Evolutionary conservation across 331 rosid species (phyloP).

Genomic region (Ulmus americana): DNA sequence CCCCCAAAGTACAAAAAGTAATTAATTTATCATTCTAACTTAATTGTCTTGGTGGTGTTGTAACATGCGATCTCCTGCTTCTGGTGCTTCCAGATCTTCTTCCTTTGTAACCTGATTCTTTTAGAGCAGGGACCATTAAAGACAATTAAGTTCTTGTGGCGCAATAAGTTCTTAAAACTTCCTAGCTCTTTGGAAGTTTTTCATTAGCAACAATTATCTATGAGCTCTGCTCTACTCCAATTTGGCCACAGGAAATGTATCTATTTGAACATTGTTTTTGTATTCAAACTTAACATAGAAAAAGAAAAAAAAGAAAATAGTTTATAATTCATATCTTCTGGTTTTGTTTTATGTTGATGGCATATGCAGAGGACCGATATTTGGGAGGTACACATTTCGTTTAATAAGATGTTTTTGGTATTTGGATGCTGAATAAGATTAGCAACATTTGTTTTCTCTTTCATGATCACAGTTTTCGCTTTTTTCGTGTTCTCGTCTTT

Average conservation of each 20-base stretch:
- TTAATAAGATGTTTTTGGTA: too few species aligned
- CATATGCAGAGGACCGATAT: too few species aligned
- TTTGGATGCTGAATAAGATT: too few species aligned
- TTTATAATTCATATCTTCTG: conserved; percentile 1
- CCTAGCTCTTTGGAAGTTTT: conserved; percentile 20
- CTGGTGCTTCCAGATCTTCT: conserved; percentile 47
- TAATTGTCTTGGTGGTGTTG: conserved; percentile 20
- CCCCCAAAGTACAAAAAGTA: conserved; percentile 19
- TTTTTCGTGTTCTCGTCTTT: too few species aligned
- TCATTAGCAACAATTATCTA: conserved; percentile 9
- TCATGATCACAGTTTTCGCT: too few species aligned
- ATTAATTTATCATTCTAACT: conserved; percentile 18
- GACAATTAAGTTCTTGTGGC: conserved; percentile 23
- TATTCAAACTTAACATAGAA: conserved; percentile 20
- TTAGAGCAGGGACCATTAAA: conserved; percentile 28
- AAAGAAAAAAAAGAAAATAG: conserved; percentile 6
- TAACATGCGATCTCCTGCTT: conserved; percentile 19
- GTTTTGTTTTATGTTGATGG: background rate
- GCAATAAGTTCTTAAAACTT: conserved; percentile 20
- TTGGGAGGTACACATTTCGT: too few species aligned
- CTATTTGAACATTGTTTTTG: conserved; percentile 27
- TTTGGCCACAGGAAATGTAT: conserved; percentile 28
- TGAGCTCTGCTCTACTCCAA: conserved; percentile 22
- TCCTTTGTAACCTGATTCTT: conserved; percentile 33
- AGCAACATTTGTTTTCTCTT: too few species aligned